Evolutionary conservation across 2,329 filamentous ascomycete genomes (phyloP).

Genomic region (Colletotrichum cordylinicola): DNA sequence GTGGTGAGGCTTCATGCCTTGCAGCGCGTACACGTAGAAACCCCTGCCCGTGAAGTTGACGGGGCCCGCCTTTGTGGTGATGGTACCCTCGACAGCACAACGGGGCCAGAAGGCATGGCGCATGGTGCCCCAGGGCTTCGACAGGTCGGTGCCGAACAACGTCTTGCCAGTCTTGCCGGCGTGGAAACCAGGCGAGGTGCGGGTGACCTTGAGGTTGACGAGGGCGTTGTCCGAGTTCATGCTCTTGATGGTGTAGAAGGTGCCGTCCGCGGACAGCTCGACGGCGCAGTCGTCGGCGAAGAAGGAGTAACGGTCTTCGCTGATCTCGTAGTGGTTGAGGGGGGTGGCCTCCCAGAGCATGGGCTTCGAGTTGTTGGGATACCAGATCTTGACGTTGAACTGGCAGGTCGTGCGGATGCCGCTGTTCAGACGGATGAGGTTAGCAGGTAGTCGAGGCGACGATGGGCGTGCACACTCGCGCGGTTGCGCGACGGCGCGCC

Average conservation of each 20-base stretch:
- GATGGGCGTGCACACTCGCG: not conserved
- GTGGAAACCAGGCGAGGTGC: constrained; percentile 80
- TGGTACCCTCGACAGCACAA: constrained; percentile 80
- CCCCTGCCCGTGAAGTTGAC: constrained; percentile 83
- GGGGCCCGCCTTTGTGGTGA: constrained; percentile 81
- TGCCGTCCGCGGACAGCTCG: constrained; percentile 85
- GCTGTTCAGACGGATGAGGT: constrained; percentile 49
- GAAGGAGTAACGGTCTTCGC: constrained; percentile 81
- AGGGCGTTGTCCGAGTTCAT: constrained; percentile 80
- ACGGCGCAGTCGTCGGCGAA: constrained; percentile 86
- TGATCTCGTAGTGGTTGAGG: constrained; percentile 81
- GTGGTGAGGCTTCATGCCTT: constrained; percentile 99
- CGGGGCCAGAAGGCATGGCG: constrained; percentile 94
- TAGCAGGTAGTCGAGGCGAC: not conserved
- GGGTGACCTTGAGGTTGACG: constrained; percentile 85
- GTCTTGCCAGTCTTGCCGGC: constrained; percentile 84
- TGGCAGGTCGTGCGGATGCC: constrained; percentile 90
- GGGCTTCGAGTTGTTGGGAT: constrained; percentile 72
- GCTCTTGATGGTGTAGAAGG: constrained; percentile 87
- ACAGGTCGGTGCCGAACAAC: constrained; percentile 84
- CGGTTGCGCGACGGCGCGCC: not conserved
- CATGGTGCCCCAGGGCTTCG: constrained; percentile 91
- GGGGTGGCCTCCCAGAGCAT: constrained; percentile 85
- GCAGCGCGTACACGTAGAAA: constrained; percentile 83
- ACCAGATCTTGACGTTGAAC: constrained; percentile 94